Conservation (phyloP, 139 green algal species). For the Auxenochlorella pyrenoidosa region DNA sequence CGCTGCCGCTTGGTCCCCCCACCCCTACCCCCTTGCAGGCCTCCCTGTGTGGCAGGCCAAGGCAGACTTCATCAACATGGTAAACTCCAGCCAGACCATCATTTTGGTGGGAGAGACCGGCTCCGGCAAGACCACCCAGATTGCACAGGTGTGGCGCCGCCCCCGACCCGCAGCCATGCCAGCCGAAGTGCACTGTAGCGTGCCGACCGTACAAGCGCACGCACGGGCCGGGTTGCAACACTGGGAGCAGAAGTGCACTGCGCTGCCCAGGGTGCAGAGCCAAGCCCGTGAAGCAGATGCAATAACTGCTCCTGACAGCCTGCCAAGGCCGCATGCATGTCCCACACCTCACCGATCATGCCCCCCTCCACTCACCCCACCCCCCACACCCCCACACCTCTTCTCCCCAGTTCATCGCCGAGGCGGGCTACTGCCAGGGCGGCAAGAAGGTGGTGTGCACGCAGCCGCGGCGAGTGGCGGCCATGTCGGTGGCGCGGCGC, state of each 20-base stretch:
- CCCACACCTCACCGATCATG: background rate
- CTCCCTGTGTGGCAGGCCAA: constrained; percentile 98
- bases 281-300: no score
- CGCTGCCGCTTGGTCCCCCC: background rate
- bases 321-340: no score
- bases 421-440: constrained; percentile 77
- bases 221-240: no score
- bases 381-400: background rate
- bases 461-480: constrained; percentile 90
- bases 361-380: no score
- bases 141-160: constrained; percentile 87
- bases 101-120: constrained; percentile 99
- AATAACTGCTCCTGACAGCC: no score
- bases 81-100: constrained; percentile 94
- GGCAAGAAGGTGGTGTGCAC: constrained; percentile 87
- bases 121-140: constrained; percentile 99
- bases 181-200: no score
- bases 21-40: constrained; percentile 56
- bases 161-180: no score
- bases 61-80: constrained; percentile 93
- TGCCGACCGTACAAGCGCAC: no score
- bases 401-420: background rate
- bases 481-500: constrained; percentile 87
- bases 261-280: no score
- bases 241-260: no score